Conservation (phyloP, 495 filamentous ascomycete genomes). For the Aspergillus nanangensis region DNA sequence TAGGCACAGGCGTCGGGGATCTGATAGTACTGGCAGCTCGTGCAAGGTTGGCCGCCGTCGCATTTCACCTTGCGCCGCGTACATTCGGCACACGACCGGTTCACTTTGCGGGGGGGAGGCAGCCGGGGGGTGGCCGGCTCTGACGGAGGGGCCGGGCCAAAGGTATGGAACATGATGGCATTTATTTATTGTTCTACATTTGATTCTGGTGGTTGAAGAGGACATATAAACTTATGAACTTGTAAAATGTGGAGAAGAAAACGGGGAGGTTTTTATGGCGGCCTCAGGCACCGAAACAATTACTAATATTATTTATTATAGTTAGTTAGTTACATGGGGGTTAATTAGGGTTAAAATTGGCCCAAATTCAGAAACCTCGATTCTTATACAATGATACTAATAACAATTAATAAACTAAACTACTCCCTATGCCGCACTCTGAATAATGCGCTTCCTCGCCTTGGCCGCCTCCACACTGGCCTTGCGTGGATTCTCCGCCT, state of each 20-base stretch:
- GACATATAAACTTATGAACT: no score
- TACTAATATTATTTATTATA: no score
- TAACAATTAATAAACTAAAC: no score
- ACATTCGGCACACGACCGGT: conserved; percentile 6
- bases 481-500: conserved; percentile 8
- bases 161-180: conserved; percentile 7
- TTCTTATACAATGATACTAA: no score
- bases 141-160: neutral
- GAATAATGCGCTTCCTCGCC: neutral
- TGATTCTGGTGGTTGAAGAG: neutral
- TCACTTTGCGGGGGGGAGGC: conserved; percentile 1
- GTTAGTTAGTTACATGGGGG: no score
- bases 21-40: conserved; percentile 6
- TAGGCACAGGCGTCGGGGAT: conserved; percentile 4
- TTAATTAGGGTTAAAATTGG: no score
- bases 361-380: no score
- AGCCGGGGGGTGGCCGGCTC: neutral
- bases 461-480: conserved; percentile 5
- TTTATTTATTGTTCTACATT: no score
- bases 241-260: no score
- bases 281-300: no score
- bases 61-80: conserved; percentile 7
- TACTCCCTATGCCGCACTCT: neutral
- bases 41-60: conserved; percentile 3
- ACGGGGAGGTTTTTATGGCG: no score